Evolutionary conservation across 1,284 basidiomycete genomes (phyloP), one percentile per base, ranked within the genome.

Genomic region (Trametes sp.): DNA sequence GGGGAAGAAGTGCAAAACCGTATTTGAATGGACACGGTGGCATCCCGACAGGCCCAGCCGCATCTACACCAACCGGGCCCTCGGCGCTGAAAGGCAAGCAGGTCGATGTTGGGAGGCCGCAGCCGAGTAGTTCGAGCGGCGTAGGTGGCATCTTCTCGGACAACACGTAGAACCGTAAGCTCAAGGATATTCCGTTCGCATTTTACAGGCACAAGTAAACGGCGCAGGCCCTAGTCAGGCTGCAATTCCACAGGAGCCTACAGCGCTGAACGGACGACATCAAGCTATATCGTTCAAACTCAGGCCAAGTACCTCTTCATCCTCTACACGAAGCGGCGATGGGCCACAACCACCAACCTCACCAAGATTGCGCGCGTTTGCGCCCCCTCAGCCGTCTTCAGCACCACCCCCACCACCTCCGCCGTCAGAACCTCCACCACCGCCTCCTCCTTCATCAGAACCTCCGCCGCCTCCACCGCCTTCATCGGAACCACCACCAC

Each of bases 31-130:
- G 70, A 36, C 73, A 74, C 67, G 66, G 59, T 66, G 63, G 67
- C 62, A 63, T 68, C 53, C 67, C 70, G 59, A 64, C 65, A 42
- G 73, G 70, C 35, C 69, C 70, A 56, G 66, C 67, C 50, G 44
- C 64, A 54, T 62, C 72, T 62, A 72, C 72, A 48, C 73, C 74
- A 19, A 71, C 72, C 19, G 75, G 72, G 13, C 74, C 76, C 51
- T 63, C 56, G 44, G 57, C 69, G 62, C 69, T 70, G 63, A 77
- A 76, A 65, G 76, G 74, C 50, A 77, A 78, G 63, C 74, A 77
- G 62, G 73, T 75, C 46, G 76, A 78, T 23, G 59, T 54, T 51
- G 61, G 57, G 45, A 63, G 64, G 57, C 36, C 53, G 44, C 66
- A 68, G 50, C 54, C 48, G 35, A 59, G 64, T 21, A 66, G 65